Conservation (phyloP, 305 asterid species). For the Fraxinus nigra region DNA sequence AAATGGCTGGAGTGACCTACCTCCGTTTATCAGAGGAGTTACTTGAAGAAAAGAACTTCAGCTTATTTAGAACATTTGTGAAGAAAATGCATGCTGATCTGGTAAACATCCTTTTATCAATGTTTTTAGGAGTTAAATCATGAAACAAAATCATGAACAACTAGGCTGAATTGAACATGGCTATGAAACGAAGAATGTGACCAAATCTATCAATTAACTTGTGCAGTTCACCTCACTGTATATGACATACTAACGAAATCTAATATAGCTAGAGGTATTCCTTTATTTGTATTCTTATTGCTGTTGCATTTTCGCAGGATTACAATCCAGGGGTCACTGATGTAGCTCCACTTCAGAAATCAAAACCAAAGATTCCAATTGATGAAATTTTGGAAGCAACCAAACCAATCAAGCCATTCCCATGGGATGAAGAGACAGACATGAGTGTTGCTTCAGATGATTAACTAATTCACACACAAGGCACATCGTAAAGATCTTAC, state of each 20-base stretch:
- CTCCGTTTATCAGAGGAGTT: slow-evolving; percentile 60
- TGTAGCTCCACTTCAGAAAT: slow-evolving; percentile 41
- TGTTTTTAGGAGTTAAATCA: not conserved
- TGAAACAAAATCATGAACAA: not conserved
- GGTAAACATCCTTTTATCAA: slow-evolving; percentile 29
- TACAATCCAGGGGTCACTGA: slow-evolving; percentile 36
- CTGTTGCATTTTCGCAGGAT: slow-evolving; percentile 32
- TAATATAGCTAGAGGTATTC: not conserved
- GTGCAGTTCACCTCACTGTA: not conserved
- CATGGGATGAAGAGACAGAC: slow-evolving; percentile 60
- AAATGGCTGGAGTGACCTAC: slow-evolving; percentile 59
- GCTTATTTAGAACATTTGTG: slow-evolving; percentile 51
- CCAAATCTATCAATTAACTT: not conserved
- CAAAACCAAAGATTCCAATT: slow-evolving; percentile 44
- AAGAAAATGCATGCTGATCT: slow-evolving; percentile 72
- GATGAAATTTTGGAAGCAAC: slow-evolving; percentile 58
- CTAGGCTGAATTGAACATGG: not conserved
- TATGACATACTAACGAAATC: not conserved
- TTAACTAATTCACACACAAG: not conserved
- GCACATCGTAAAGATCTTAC: not conserved
- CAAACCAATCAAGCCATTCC: slow-evolving; percentile 43
- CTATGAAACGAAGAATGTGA: not conserved
- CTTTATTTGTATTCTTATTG: not conserved
- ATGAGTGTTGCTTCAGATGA: slow-evolving; percentile 36
- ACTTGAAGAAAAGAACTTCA: slow-evolving; percentile 35